Percentiles rank a stretch among this genome's conserved stretches.
Conservation (phyloP, 768 basidiomycete genomes). For the Lanmaoa pseudosensibilis region DNA sequence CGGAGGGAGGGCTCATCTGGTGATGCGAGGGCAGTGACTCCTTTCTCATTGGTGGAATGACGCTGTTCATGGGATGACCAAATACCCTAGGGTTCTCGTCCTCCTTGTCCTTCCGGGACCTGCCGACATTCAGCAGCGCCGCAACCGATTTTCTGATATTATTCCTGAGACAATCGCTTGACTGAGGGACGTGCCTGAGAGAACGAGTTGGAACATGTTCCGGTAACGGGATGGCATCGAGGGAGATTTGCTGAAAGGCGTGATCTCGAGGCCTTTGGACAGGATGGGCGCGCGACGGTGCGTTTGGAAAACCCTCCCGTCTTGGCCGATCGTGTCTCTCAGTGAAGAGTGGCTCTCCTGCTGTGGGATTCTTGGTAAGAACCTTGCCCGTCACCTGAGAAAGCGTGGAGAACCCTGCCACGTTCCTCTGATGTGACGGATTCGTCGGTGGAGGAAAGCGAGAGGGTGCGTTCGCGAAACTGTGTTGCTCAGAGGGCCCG, state of each 20-base stretch:
- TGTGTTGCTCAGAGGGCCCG: not conserved
- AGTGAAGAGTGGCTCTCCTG: not conserved
- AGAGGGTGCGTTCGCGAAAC: not conserved
- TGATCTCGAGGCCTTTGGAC: not conserved
- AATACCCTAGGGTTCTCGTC: conserved; percentile 7
- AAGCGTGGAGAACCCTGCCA: conserved; percentile 15
- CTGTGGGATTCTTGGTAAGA: conserved; percentile 1
- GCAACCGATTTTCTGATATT: conserved; percentile 2
- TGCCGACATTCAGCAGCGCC: conserved; percentile 7
- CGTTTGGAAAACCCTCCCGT: not conserved
- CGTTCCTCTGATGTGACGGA: not conserved
- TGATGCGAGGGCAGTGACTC: conserved; percentile 12
- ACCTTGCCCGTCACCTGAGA: conserved; percentile 19
- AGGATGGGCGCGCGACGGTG: not conserved
- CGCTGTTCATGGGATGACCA: conserved; percentile 14
- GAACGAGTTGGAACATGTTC: conserved; percentile 4
- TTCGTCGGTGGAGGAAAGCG: not conserved
- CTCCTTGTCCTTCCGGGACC: conserved; percentile 2
- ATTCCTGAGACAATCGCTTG: conserved; percentile 3
- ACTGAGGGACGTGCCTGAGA: conserved; percentile 11
- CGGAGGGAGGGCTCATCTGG: not conserved
- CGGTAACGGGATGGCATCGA: conserved; percentile 11
- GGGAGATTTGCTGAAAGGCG: conserved; percentile 7
- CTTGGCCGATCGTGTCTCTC: conserved; percentile 1
- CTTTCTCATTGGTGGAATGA: conserved; percentile 12